Evolutionary conservation across 495 filamentous ascomycete genomes (phyloP).

Genomic region (Cercophora scortea): DNA sequence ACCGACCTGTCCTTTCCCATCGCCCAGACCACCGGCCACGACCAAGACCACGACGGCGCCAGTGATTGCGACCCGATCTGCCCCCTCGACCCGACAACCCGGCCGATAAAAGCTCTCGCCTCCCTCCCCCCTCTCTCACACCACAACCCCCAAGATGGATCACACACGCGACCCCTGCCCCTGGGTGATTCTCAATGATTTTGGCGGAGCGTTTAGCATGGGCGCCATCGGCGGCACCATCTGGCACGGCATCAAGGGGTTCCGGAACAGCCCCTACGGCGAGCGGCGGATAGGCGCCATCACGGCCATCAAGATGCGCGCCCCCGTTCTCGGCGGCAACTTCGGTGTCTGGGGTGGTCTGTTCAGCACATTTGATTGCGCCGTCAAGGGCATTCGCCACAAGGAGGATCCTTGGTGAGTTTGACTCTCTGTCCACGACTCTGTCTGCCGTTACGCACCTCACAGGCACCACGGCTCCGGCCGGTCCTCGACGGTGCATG

Average conservation of each 20-base stretch:
- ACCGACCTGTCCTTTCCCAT: too few species aligned
- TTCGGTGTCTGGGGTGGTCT: conserved; percentile 82
- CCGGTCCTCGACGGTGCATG: too few species aligned
- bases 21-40: too few species aligned
- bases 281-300: conserved; percentile 92
- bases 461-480: too few species aligned
- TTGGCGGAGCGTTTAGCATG: conserved; percentile 76
- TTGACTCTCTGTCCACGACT: too few species aligned
- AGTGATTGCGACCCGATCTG: too few species aligned
- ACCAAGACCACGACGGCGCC: too few species aligned
- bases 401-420: conserved; percentile 89
- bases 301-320: conserved; percentile 94
- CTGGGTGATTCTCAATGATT: conserved; percentile 93
- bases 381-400: conserved; percentile 89
- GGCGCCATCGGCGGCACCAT: conserved; percentile 79
- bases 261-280: conserved; percentile 79
- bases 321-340: conserved; percentile 92
- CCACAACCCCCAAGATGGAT: conserved; percentile 31
- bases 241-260: conserved; percentile 98
- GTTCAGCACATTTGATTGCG: conserved; percentile 92
- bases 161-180: conserved; percentile 86
- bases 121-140: not conserved
- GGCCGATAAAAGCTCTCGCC: too few species aligned
- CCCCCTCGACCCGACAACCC: too few species aligned
- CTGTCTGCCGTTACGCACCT: too few species aligned